Conservation (phyloP, 192 early-diverging fungal species). For the Backusella circina region DNA sequence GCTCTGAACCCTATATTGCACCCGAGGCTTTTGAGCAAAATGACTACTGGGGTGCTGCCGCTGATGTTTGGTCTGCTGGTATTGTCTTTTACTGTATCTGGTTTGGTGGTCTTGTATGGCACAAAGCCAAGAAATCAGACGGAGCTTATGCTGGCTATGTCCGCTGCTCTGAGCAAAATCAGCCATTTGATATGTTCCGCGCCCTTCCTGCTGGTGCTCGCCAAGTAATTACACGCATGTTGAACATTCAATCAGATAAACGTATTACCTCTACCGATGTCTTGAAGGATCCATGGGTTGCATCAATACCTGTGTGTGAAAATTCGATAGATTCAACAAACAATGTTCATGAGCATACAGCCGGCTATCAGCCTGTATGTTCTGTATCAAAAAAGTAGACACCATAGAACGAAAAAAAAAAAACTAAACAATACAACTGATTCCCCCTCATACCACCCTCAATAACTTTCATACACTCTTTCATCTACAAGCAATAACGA, state of each 20-base stretch:
- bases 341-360: constrained; percentile 19
- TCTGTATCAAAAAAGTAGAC: neutral
- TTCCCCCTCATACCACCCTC: neutral
- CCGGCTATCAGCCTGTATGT: neutral
- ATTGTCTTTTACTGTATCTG: constrained; percentile 60
- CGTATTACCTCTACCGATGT: constrained; percentile 22
- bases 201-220: constrained; percentile 7
- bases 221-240: constrained; percentile 16
- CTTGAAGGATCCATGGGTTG: constrained; percentile 24
- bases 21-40: constrained; percentile 81
- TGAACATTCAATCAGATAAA: constrained; percentile 24
- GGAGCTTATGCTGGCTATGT: constrained; percentile 19
- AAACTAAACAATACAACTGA: neutral
- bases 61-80: constrained; percentile 95
- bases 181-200: constrained; percentile 22
- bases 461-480: neutral
- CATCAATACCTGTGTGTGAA: constrained; percentile 25
- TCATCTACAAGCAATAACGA: neutral
- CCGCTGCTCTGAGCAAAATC: constrained; percentile 42
- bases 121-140: constrained; percentile 30
- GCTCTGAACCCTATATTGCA: constrained; percentile 97
- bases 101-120: constrained; percentile 30
- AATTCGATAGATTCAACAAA: constrained; percentile 8
- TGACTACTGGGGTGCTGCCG: constrained; percentile 87
- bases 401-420: neutral